Conservation (phyloP, 768 basidiomycete genomes). For the Galerina sulciceps region DNA sequence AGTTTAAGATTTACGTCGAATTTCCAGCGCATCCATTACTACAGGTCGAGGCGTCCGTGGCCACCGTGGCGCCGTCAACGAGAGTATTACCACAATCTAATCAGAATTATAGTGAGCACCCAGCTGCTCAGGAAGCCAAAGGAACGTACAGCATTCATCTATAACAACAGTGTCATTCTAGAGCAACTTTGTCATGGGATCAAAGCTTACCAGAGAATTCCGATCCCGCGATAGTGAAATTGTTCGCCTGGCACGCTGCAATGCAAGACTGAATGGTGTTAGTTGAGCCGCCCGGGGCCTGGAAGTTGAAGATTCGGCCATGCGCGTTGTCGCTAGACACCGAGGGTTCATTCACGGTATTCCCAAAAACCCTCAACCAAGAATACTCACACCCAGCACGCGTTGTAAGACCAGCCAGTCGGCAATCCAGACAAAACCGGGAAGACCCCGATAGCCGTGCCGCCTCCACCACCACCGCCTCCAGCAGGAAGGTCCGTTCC, state of each 20-base stretch:
- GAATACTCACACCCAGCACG: conserved; percentile 63
- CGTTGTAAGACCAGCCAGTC: conserved; percentile 59
- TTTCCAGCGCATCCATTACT: conserved; percentile 79
- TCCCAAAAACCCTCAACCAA: neutral
- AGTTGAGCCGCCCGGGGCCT: conserved; percentile 27
- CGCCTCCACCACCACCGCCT: conserved; percentile 39
- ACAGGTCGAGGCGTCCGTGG: conserved; percentile 53
- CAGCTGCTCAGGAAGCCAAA: neutral
- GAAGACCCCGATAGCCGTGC: conserved; percentile 32
- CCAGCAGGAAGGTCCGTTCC: conserved; percentile 52
- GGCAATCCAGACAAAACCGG: conserved; percentile 58
- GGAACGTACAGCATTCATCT: conserved; percentile 50
- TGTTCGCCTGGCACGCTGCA: conserved; percentile 51
- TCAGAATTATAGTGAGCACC: neutral
- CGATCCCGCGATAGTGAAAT: conserved; percentile 69
- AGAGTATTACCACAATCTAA: conserved; percentile 75
- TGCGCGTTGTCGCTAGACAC: conserved; percentile 56
- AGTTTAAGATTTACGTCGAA: conserved; percentile 50
- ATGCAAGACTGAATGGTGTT: conserved; percentile 72
- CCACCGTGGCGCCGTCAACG: conserved; percentile 59
- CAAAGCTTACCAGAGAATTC: conserved; percentile 64
- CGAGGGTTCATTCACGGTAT: neutral
- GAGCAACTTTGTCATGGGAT: neutral
- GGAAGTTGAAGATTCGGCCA: conserved; percentile 58
- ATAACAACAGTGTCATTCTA: neutral